Evolutionary conservation across 805 yeast species (phyloP), one percentile per base, ranked within the genome.

Genomic region (Schwanniomyces occidentalis): DNA sequence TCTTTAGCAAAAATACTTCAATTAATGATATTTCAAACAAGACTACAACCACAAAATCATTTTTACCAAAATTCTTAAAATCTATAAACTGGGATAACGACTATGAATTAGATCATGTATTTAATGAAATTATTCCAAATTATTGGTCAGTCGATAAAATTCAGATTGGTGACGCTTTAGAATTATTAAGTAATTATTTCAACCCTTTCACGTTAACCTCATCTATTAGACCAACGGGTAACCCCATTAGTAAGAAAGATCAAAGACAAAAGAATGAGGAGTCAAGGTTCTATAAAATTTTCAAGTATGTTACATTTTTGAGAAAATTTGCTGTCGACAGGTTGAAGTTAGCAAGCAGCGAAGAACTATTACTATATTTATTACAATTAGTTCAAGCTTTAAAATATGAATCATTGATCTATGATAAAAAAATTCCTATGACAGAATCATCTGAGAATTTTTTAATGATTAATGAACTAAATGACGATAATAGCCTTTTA

Each of bases 381-480:
- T 71, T 91, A 36, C 99, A 93, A 58, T 67, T 91, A 12, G 98
- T 91, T 0, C 97, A 90, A 52, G 95, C 96, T 0, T 74, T 91
- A 23, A 83, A 86, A 48, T 87, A 87, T 55, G 99, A 93, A 51
- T 48, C 65, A 8, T 37, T 59, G 25, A 55, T 56, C 15, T 43
- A 46, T 44, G 55, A 51, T 23, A 37, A 38, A n/a, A 39, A 37
- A 16, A 25, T 35, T 8, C 45, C 30, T 12, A 29, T 23, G 12
- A 16, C 22, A 7, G 36, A 27, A 37, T 13, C 26, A 15, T 20
- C 44, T 4, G 47, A 49, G 7, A 47, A 37, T 10, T 49, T 48
- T 24, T 45, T 43, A 32, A 46, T 46, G 13, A 39, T 46, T 16
- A 45, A 42, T 28, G 54, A 51, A 21, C 32, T 46, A 25, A 41